A percentile compares a stretch with the other conserved stretches of the same genome.
phyloP scores from a whole-genome alignment of 306 rosid species.

The Cucurbita ficifolia region DNA sequence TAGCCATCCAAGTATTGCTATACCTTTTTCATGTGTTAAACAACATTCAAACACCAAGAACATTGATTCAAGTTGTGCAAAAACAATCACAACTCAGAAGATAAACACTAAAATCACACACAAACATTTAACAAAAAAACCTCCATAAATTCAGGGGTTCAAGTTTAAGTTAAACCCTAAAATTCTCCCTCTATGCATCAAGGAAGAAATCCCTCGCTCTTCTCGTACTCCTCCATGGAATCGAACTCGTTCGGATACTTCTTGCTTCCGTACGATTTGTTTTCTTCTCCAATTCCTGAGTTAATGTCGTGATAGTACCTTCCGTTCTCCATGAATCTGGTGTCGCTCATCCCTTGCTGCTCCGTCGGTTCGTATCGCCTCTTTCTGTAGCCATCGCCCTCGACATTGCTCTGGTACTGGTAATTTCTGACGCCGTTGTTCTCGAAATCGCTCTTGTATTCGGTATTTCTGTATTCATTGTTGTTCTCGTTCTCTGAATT shows the following conservation, averaged over 20 bases:
- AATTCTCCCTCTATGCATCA: not conserved
- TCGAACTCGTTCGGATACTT: slow-evolving; percentile 25
- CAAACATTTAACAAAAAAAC: not conserved
- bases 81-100: slow-evolving; percentile 4
- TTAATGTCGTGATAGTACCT: slow-evolving; percentile 22
- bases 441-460: slow-evolving; percentile 6
- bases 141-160: not conserved
- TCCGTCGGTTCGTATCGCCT: slow-evolving; percentile 17
- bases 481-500: not conserved
- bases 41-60: not conserved
- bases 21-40: too few species aligned
- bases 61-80: not conserved
- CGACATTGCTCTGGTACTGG: slow-evolving; percentile 1
- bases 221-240: slow-evolving; percentile 48
- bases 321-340: slow-evolving; percentile 53
- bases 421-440: slow-evolving; percentile 13
- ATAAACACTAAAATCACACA: not conserved
- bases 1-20: too few species aligned
- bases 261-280: slow-evolving; percentile 12
- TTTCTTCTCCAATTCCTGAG: slow-evolving; percentile 11
- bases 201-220: slow-evolving; percentile 37
- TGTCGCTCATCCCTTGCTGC: slow-evolving; percentile 70
- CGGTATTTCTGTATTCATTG: slow-evolving; percentile 6
- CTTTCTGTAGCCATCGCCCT: not conserved
- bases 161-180: not conserved